Evolutionary conservation across 23 red algal species (phyloP).

Genomic region (Rhodosorus marinus): DNA sequence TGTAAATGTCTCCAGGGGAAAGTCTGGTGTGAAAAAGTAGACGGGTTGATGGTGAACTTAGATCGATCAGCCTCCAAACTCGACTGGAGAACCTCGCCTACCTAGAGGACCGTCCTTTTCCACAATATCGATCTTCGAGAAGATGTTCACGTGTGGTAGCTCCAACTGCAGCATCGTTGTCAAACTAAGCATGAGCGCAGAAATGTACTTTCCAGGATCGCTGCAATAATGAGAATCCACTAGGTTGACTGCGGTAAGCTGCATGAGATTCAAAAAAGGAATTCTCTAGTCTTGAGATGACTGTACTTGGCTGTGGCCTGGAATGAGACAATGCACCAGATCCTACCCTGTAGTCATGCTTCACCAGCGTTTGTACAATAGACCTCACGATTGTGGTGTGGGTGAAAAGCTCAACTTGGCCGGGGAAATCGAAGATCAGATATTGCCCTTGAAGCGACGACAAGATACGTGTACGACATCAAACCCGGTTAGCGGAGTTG

Average conservation of each 20-base stretch:
- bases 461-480: neutral
- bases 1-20: too few relatives aligned
- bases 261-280: slow-evolving; percentile 4
- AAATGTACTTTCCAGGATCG: slow-evolving; percentile 55
- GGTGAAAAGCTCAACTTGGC: slow-evolving; percentile 85
- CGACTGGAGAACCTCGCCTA: slow-evolving; percentile 4
- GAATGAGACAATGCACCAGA: neutral
- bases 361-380: slow-evolving; percentile 12
- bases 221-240: slow-evolving; percentile 63
- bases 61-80: slow-evolving; percentile 7
- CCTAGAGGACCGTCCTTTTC: slow-evolving; percentile 38
- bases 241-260: slow-evolving; percentile 56
- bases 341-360: slow-evolving; percentile 9
- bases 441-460: slow-evolving; percentile 18
- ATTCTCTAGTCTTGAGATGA: neutral
- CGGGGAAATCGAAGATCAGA: slow-evolving; percentile 76
- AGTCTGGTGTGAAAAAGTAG: slow-evolving; percentile 15
- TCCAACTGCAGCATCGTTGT: slow-evolving; percentile 77
- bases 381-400: slow-evolving; percentile 52
- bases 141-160: slow-evolving; percentile 76
- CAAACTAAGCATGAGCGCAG: slow-evolving; percentile 39
- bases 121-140: slow-evolving; percentile 79
- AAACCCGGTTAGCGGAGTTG: neutral
- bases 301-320: neutral
- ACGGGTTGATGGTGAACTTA: slow-evolving; percentile 22